Conservation (phyloP, 202 grass and related monocot species). For the Saccharum hybrid region DNA sequence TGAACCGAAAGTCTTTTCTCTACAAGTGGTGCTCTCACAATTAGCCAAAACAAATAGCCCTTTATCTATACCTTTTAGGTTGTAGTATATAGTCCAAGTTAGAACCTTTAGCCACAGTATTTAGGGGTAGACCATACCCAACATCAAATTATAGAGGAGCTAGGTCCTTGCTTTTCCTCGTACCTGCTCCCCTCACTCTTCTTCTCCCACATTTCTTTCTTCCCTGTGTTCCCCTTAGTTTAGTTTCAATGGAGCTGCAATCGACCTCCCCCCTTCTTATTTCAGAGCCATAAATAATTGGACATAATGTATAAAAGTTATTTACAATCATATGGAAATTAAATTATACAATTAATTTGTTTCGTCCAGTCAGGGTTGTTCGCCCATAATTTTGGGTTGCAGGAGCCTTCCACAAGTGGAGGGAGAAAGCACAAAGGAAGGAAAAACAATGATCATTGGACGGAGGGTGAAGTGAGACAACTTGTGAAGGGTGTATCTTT, state of each 20-base stretch:
- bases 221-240: not conserved
- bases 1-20: no score
- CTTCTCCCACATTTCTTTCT: not conserved
- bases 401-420: not conserved
- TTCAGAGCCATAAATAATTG: not conserved
- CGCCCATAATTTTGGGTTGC: not conserved
- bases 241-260: not conserved
- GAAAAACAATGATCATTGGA: conserved; percentile 39
- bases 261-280: not conserved
- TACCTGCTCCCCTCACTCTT: not conserved
- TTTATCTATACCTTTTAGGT: not conserved
- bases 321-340: not conserved
- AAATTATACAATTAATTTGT: not conserved
- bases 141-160: not conserved
- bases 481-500: conserved; percentile 18
- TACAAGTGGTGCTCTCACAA: not conserved
- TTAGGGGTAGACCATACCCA: no score
- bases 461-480: not conserved
- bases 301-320: not conserved
- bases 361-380: not conserved
- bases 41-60: not conserved
- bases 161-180: not conserved
- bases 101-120: no score
- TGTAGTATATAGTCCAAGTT: no score
- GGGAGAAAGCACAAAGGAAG: not conserved